Conservation (phyloP, 2,329 filamentous ascomycete genomes). For the Hymenoscyphus salicellus region DNA sequence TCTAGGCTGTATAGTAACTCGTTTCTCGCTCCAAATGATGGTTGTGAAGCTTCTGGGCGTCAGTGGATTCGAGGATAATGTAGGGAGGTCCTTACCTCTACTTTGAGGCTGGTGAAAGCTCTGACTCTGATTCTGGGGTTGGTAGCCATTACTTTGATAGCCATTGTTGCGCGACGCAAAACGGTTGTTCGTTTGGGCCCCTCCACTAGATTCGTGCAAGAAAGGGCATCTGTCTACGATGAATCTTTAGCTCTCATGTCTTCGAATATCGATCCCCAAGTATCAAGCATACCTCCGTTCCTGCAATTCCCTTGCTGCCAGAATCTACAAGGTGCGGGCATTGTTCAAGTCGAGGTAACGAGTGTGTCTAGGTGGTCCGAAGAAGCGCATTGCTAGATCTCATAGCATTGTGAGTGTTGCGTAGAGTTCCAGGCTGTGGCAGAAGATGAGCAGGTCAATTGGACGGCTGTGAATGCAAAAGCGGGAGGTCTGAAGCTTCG, state of each 20-base stretch:
- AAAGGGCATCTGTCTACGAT: slow-evolving; percentile 9
- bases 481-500: not conserved
- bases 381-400: slow-evolving; percentile 14
- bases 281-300: slow-evolving; percentile 36
- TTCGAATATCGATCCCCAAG: not conserved
- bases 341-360: slow-evolving; percentile 13
- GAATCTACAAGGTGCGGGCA: slow-evolving; percentile 51
- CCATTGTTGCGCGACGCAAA: slow-evolving; percentile 29
- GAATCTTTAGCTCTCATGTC: slow-evolving; percentile 6
- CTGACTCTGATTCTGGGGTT: not conserved
- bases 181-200: slow-evolving; percentile 35
- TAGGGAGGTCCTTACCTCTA: slow-evolving; percentile 9
- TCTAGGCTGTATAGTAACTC: slow-evolving; percentile 27
- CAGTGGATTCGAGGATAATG: not conserved
- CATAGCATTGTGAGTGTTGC: not conserved
- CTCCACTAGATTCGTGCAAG: not conserved
- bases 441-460: not conserved
- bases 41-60: slow-evolving; percentile 1
- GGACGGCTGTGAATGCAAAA: not conserved
- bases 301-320: slow-evolving; percentile 64
- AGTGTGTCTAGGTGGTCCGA: slow-evolving; percentile 4
- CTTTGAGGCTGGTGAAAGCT: not conserved
- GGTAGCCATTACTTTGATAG: slow-evolving; percentile 17
- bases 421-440: not conserved
- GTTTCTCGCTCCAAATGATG: slow-evolving; percentile 1